Base-by-base conservation (phyloP, 2,329 filamentous ascomycete species). In the Calonectria pseudoreteaudii region DNA sequence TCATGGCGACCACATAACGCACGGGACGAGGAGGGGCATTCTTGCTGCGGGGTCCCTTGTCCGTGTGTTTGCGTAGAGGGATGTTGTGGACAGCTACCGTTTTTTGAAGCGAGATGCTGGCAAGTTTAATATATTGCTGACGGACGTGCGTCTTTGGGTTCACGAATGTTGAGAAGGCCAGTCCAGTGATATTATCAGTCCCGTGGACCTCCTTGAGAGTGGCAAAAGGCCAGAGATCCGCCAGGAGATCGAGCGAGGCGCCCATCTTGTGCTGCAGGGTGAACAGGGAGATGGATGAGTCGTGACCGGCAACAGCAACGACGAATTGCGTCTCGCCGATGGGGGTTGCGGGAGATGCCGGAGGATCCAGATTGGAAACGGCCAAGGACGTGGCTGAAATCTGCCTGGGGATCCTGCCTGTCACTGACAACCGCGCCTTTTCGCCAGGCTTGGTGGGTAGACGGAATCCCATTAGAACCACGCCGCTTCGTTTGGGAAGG, bases 41-140 rank as follows among this genome's bases (percentile, higher is more conserved):
- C 66, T 82, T 82, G 71, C 81, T 82, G 52, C 83, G 74, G 10
- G 83, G 79, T 18, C 83, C 76, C 71, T 83, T 83, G 77, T 87
- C 84, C 65, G 85, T 73, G 50, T 85, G 79, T 74, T 85, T 87
- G 76, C 86, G 87, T 62, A 98, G 89, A 0, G 94, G 92, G 75
- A 98, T 92, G 49, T 91, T 93, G 84, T 98, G 94, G 31, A 98
- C 92, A 36, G 94, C 91, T 50, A 95, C 91, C 0, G 92, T 94
- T 82, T 95, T 96, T 74, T 92, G 93, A 78, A 97, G 92, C 64
- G 94, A 95, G 50, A 95, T 93, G 60, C 94, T 96, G 36, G 94
- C 95, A 4, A 98, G 90, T 79, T 94, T 94, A 78, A 97, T 86
- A 80, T 73, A 81, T 65, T 84, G 84, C 64, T 80, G 77, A 18